Evolutionary conservation across 2,329 filamentous ascomycete genomes (phyloP), one percentile per base, ranked within the genome.

Genomic region (Leptodontidium sp.): DNA sequence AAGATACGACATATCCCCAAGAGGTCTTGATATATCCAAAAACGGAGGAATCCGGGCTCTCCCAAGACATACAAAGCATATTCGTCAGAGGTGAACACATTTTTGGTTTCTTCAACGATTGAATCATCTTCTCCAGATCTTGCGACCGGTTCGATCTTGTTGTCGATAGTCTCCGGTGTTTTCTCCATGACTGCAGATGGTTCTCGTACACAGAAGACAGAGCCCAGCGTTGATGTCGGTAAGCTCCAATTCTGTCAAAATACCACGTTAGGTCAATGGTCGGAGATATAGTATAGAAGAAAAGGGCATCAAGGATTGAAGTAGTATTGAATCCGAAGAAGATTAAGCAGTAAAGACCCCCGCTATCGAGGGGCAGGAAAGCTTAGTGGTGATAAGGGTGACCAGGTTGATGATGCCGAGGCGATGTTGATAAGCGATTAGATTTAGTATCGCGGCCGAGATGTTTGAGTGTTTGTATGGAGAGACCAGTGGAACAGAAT

Each of bases 1-100:
- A 40, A 12, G 7, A 11, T 12, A 40, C 2, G 11, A 2, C 38
- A 11, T 40, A 2, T 40, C 38, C 38, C 8, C 5, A 9, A 8
- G 11, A 40, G 5, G 9, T 40, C 38, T 40, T 2, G 38, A 40
- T 32, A 6, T 32, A 32, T 32, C 6, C 29, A 32, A 32, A 32
- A 32, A 6, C 6, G 29, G 29, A 32, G 29, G 6, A 32, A 32
- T 40, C 8, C 11, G 38, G 8, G 38, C 38, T 12, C 11, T 12
- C 38, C 8, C 38, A 40, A 12, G 7, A 40, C 38, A 9, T 40
- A 40, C 38, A 40, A 12, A 40, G 38, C 38, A 40, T 40, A 40
- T 40, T 80, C 78, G 65, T 80, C 78, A 55, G 66, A 29, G 8
- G 68, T 71, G 12, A 73, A 65, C 4, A 69, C 26, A 24, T 64